Evolutionary conservation across 352 stramenopile genomes (phyloP), one percentile per base, ranked within the genome.

Genomic region (Halophytophthora batemanensis): DNA sequence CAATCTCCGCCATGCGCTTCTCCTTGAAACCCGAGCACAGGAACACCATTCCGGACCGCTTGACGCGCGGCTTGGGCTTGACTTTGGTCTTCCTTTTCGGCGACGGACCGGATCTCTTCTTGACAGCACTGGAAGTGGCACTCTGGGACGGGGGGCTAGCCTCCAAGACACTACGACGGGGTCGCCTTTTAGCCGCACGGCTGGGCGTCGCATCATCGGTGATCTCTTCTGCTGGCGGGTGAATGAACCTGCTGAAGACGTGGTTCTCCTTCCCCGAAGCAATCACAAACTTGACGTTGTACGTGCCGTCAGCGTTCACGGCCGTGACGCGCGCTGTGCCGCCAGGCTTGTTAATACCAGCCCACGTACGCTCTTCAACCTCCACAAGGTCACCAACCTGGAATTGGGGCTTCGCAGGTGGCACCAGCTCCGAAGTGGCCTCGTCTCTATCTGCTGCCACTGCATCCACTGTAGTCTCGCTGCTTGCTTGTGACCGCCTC

Each of bases 331-430:
- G 76, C 10, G 72, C 93, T 1, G 90, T 73, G 11, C 93, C 93
- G 17, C 93, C 92, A 11, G 69, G 78, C 66, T 96, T 95, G 73
- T 98, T 98, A 21, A 97, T 86, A 1, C 93, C 93, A 4, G 82
- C 60, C 88, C 90, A 97, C 49, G 87, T 97, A 13, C 93, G 76
- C 23, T 82, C 67, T 25, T 75, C 68, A 14, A 97, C 87, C 18
- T 96, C 69, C 4, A 98, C 89, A n/a, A 96, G 45, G 33, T 93
- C 67, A 15, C 87, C 88, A 0, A 74, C 57, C 25, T 50, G 44
- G 35, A 89, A 90, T 18, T 48, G 53, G n/a, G 61, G 57, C 18
- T 71, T 60, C 28, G 71, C 36, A 42, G 41, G 33, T 2, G 50
- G 33, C 33, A 44, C 31, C 22, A 56, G 29, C 19, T 36, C 29